Conservation (phyloP, 2,329 filamentous ascomycete species). For the Aspergillus chevalieri region DNA sequence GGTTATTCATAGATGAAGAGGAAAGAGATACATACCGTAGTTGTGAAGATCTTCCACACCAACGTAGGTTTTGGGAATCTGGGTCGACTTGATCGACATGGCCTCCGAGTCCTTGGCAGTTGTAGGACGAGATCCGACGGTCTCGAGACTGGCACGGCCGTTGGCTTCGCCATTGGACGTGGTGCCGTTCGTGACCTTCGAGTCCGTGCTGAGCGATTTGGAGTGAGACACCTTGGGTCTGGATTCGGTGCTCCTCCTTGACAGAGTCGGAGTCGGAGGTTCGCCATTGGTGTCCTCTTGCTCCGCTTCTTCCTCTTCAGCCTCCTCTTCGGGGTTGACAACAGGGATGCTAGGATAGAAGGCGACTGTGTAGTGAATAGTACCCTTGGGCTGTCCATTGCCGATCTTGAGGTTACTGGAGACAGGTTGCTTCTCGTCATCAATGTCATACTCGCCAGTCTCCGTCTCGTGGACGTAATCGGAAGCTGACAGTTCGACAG, state of each 20-base stretch:
- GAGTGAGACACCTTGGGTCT: conserved; percentile 20
- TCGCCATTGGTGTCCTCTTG: conserved; percentile 27
- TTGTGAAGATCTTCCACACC: conserved; percentile 72
- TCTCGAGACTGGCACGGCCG: conserved; percentile 28
- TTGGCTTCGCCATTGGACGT: conserved; percentile 26
- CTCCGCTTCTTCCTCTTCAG: conserved; percentile 40
- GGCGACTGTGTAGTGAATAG: conserved; percentile 71
- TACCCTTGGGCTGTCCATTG: conserved; percentile 69
- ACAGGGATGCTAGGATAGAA: conserved; percentile 90
- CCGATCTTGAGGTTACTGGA: conserved; percentile 66
- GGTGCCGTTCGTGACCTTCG: conserved; percentile 14
- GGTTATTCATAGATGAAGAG: conserved; percentile 18
- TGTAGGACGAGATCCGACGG: conserved; percentile 27
- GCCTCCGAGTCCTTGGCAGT: conserved; percentile 43
- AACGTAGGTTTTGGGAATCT: conserved; percentile 69
- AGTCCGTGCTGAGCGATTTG: conserved; percentile 26
- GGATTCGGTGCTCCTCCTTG: conserved; percentile 27
- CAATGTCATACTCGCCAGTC: conserved; percentile 70
- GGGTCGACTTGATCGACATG: conserved; percentile 40
- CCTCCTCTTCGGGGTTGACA: conserved; percentile 71
- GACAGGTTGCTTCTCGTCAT: conserved; percentile 66
- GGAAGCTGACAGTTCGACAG: conserved; percentile 66
- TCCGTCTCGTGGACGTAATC: conserved; percentile 76
- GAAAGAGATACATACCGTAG: conserved; percentile 52
- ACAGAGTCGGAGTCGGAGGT: conserved; percentile 7